These are phyloP conservation scores for Gossypium mustelinum DNA, from an alignment of 345 rosid species.

Conservation along the genomic window DNA sequence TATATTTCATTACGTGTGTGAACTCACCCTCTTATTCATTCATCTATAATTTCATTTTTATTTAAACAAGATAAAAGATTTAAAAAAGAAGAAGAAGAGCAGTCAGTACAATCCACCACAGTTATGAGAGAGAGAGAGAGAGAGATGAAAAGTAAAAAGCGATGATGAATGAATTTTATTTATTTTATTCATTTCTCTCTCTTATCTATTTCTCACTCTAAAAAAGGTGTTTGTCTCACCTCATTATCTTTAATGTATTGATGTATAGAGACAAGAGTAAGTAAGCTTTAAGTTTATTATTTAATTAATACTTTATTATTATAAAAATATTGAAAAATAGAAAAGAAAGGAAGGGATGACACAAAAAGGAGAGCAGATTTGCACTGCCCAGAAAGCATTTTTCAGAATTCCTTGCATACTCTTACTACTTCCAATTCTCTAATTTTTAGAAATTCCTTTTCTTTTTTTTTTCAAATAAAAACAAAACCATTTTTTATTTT, in stretches of 20 bases:
- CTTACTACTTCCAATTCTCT: conserved; percentile 20
- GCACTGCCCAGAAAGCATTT: conserved; percentile 1
- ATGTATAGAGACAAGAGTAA: not conserved
- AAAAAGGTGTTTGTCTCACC: not conserved
- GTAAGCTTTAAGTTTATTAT: not conserved
- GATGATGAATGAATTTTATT: too few relatives aligned
- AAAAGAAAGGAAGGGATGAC: not conserved
- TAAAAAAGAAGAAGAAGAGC: too few relatives aligned
- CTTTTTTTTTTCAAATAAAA: not conserved
- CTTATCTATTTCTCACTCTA: not conserved
- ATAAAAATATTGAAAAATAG: not conserved
- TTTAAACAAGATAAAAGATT: too few relatives aligned
- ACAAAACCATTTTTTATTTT: conserved; percentile 12
- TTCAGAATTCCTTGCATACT: conserved; percentile 42
- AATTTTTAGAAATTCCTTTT: conserved; percentile 21
- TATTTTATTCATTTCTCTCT: too few relatives aligned
- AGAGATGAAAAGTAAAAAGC: too few relatives aligned
- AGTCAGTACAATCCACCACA: too few relatives aligned
- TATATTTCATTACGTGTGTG: too few relatives aligned
- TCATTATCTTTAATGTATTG: not conserved
- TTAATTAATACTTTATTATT: not conserved
- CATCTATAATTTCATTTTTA: too few relatives aligned
- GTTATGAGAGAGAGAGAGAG: too few relatives aligned
- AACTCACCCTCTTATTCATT: too few relatives aligned
- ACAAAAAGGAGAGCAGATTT: not conserved